Evolutionary conservation across 2,329 filamentous ascomycete genomes (phyloP), one percentile per base, ranked within the genome.

Genomic region (Pseudogymnoascus sp.): DNA sequence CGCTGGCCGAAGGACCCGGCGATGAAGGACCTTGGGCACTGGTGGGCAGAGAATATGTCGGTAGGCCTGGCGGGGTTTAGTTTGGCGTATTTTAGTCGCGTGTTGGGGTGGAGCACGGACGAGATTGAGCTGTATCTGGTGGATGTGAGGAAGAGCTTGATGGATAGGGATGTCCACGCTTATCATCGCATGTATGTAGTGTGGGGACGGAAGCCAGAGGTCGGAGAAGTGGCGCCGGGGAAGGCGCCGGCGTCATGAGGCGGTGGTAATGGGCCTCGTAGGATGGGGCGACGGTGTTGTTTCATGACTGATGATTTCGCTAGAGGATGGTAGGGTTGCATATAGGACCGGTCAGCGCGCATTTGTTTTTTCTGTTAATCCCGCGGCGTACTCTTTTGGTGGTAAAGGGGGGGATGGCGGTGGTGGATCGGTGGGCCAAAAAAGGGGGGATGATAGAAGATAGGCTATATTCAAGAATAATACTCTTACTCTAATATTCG

Each of bases 1-100:
- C 75, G 75, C 2, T 85, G 83, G 83, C 75, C 82, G 0, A 79
- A 77, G 65, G 72, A 70, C 23, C 64, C 65, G 16, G 40, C 64
- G n/a, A 59, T 60, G 64, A 65, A 65, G 29, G 29, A 37, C 29
- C 16, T n/a, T 64, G 67, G 68, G 10, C 61, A 65, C 10, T 69
- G 67, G 69, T 67, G 64, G 14, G 71, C 70, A 36, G 65, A 67
- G 10, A 73, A 73, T 45, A 69, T 66, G 66, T 62, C 71, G 3
- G 60, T 64, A 3, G 71, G 70, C 1, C 61, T 73, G 29, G 62
- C 61, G 3, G 71, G 45, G 1, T 69, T 73, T 16, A 70, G 66
- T n/a, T 65, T 72, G 67, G 71, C 64, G 1, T 64, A 63, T 3
- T 71, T 73, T 62, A 68, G 67, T 11, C 62, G 71, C 14, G 61